Percentiles rank a stretch among this genome's conserved stretches.
Conservation (phyloP, 2,329 filamentous ascomycete genomes). For the Phyllosticta citrichinensis region DNA sequence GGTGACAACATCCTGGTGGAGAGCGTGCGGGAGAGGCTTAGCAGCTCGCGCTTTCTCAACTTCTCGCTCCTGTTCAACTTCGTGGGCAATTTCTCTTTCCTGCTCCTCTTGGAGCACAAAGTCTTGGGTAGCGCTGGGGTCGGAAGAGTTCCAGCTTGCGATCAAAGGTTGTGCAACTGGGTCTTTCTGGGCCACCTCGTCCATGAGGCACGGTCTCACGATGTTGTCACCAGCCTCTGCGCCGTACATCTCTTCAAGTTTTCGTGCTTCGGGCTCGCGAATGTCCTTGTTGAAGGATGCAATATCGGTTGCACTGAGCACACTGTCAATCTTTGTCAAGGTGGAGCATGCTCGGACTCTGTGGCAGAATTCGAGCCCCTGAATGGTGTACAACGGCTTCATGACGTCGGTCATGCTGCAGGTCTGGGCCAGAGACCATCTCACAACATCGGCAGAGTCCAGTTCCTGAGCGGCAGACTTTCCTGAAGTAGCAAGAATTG, state of each 20-base stretch:
- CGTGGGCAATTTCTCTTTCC: constrained; percentile 47
- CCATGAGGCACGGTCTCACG: not conserved
- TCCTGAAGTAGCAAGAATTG: no score
- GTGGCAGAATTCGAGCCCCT: no score
- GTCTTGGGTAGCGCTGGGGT: no score
- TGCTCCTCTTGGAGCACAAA: no score
- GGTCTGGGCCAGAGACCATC: not conserved
- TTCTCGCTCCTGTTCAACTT: constrained; percentile 45
- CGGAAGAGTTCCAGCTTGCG: no score
- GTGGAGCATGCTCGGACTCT: no score
- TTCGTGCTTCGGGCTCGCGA: constrained; percentile 43
- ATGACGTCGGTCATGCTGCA: no score
- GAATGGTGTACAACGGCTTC: no score
- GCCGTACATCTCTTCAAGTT: constrained; percentile 45
- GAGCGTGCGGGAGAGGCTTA: constrained; percentile 20
- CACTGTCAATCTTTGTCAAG: no score
- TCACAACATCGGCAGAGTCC: not conserved
- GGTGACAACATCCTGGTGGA: not conserved
- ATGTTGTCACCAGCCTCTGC: constrained; percentile 13
- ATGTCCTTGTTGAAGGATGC: not conserved
- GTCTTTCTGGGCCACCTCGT: not conserved
- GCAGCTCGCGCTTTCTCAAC: constrained; percentile 35
- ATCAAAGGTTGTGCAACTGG: not conserved
- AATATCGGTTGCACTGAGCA: no score
- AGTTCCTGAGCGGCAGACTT: no score